These are phyloP conservation scores for Kluyveromyces starmeri DNA, from an alignment of 805 yeast species.

Conservation along the genomic window DNA sequence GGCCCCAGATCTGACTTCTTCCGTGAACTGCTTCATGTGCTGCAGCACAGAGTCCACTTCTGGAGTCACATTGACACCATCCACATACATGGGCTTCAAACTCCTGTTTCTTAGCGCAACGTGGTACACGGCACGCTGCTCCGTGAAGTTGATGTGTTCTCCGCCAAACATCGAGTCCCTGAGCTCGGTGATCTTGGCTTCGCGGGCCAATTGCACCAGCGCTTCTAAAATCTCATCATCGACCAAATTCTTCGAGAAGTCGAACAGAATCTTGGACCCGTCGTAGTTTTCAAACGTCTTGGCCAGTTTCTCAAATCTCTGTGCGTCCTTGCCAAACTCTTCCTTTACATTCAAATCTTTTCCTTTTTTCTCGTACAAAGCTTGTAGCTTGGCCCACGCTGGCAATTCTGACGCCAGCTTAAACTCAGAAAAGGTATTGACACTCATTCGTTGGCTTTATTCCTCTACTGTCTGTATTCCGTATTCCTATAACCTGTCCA, in stretches of 20 bases:
- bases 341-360: constrained; percentile 63
- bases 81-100: constrained; percentile 74
- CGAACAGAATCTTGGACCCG: constrained; percentile 83
- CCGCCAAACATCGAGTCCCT: constrained; percentile 92
- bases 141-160: constrained; percentile 90
- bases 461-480: too few relatives aligned
- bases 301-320: constrained; percentile 69
- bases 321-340: constrained; percentile 66
- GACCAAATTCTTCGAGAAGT: constrained; percentile 89
- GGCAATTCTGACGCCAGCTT: constrained; percentile 64
- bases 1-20: constrained; percentile 78
- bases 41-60: constrained; percentile 86
- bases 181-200: constrained; percentile 77
- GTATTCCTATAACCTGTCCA: too few relatives aligned
- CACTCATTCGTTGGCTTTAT: too few relatives aligned
- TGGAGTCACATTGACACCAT: constrained; percentile 80
- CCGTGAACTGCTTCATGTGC: constrained; percentile 95
- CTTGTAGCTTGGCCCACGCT: constrained; percentile 75
- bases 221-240: constrained; percentile 69
- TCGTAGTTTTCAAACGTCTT: constrained; percentile 77
- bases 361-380: constrained; percentile 60
- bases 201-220: constrained; percentile 74
- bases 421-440: constrained; percentile 37
- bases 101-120: constrained; percentile 93
- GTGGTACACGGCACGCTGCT: constrained; percentile 94